phyloP scores from a whole-genome alignment of 106 monocot genomes.

The Alisma plantagoaquatica region DNA sequence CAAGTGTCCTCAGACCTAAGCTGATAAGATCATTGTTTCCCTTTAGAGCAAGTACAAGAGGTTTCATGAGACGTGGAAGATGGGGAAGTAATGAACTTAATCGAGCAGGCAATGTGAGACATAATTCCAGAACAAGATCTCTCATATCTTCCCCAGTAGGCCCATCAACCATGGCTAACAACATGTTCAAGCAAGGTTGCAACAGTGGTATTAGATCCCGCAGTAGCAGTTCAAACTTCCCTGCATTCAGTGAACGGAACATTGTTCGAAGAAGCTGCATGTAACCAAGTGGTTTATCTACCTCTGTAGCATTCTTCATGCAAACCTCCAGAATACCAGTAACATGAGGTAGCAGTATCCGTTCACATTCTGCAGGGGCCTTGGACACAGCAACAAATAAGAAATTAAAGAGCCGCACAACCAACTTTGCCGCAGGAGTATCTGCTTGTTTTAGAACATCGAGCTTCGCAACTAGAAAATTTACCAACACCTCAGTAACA shows the following conservation, averaged over 20 bases:
- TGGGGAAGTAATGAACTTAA: conserved; percentile 99
- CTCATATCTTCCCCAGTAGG: conserved; percentile 90
- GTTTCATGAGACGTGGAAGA: conserved; percentile 88
- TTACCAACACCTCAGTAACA: conserved; percentile 86
- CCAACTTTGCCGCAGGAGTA: conserved; percentile 84
- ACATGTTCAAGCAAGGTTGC: conserved; percentile 94
- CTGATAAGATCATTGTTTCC: conserved; percentile 88
- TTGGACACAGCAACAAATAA: conserved; percentile 90
- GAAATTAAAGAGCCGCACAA: conserved; percentile 82
- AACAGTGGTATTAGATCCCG: conserved; percentile 86
- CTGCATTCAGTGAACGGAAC: conserved; percentile 84
- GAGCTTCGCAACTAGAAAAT: conserved; percentile 86
- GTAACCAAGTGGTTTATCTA: conserved; percentile 94
- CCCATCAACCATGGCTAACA: conserved; percentile 89
- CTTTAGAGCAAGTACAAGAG: conserved; percentile 85
- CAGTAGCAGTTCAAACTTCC: conserved; percentile 84
- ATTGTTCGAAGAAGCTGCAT: conserved; percentile 85
- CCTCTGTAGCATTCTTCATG: conserved; percentile 96
- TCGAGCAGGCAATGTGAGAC: conserved; percentile 86
- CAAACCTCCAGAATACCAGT: conserved; percentile 91
- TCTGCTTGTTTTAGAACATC: conserved; percentile 94
- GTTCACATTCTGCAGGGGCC: conserved; percentile 78
- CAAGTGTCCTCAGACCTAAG: conserved; percentile 96
- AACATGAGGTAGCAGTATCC: conserved; percentile 86
- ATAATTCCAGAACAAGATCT: conserved; percentile 88